phyloP scores from a whole-genome alignment of 129 eudicot genomes.

The Smallanthus sonchifolius region DNA sequence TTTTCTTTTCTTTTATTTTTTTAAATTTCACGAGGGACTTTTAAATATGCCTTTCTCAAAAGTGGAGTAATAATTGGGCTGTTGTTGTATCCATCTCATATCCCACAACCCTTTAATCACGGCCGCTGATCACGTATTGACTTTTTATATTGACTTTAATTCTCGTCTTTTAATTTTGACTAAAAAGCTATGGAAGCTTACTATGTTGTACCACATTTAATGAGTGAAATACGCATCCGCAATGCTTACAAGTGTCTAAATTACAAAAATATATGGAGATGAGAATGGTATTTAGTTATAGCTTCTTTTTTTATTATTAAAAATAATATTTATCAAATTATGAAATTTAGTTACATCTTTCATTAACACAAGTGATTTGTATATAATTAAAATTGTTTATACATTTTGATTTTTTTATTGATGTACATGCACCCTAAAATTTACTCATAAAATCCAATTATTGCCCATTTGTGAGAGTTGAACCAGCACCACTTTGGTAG shows the following conservation, averaged over 20 bases:
- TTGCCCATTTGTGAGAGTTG: too few species aligned
- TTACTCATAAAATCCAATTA: too few species aligned
- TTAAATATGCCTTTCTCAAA: slow-evolving; percentile 9
- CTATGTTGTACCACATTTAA: background rate
- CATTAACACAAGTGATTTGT: too few species aligned
- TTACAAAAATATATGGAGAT: too few species aligned
- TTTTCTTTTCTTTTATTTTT: background rate
- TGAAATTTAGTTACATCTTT: too few species aligned
- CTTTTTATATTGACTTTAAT: slow-evolving; percentile 10
- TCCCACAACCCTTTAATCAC: slow-evolving; percentile 24
- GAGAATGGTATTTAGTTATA: too few species aligned
- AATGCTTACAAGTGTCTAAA: background rate
- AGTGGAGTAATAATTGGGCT: slow-evolving; percentile 5
- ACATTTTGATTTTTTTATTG: too few species aligned
- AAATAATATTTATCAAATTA: too few species aligned
- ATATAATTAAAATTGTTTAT: too few species aligned
- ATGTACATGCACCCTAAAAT: too few species aligned
- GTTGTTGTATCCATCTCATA: slow-evolving; percentile 7
- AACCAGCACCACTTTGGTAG: too few species aligned
- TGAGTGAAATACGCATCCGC: background rate
- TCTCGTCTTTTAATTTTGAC: slow-evolving; percentile 10
- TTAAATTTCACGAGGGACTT: background rate
- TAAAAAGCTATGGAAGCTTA: slow-evolving; percentile 1
- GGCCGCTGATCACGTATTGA: slow-evolving; percentile 32
- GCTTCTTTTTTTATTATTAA: too few species aligned